A percentile compares a stretch with the other conserved stretches of the same genome.
These are phyloP conservation scores for Coemansia sp. DNA, from an alignment of 192 early-diverging fungal species.

Conservation along the genomic window DNA sequence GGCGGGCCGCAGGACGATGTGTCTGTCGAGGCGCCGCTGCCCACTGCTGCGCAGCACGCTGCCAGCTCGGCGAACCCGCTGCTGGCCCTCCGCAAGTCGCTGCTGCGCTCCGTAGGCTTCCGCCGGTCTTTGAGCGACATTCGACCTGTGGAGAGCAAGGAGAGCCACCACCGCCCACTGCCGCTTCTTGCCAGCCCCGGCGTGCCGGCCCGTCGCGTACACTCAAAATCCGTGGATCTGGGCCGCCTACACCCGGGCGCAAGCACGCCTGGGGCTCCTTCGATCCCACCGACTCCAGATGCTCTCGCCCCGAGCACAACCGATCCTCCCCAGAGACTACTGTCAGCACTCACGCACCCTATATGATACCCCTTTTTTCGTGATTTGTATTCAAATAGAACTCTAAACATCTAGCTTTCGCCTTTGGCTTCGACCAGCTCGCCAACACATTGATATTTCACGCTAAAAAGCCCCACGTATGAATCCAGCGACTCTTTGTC, in stretches of 20 bases:
- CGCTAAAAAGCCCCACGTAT: constrained; percentile 71
- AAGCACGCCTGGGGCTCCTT: not conserved
- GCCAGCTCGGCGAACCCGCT: not conserved
- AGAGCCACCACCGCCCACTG: not conserved
- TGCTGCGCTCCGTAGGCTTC: not conserved
- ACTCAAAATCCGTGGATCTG: constrained; percentile 18
- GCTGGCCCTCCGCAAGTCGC: not conserved
- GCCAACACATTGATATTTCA: constrained; percentile 77
- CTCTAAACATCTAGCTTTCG: not conserved
- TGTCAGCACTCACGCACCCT: not conserved
- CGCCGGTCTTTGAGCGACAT: constrained; percentile 18
- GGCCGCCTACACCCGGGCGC: not conserved
- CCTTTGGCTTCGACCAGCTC: constrained; percentile 55
- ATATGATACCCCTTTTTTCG: not conserved
- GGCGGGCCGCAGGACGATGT: not conserved
- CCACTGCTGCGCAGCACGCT: not conserved
- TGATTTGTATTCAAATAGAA: not conserved
- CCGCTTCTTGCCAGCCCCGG: no score
- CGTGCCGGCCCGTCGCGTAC: constrained; percentile 2
- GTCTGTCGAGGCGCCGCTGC: not conserved
- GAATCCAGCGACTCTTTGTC: constrained; percentile 70
- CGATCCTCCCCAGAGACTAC: no score
- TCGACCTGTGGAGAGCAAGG: not conserved
- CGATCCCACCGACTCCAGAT: not conserved
- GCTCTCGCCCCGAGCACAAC: not conserved